Base-by-base conservation (phyloP, 345 rosid species). In the Sapria himalayana region DNA sequence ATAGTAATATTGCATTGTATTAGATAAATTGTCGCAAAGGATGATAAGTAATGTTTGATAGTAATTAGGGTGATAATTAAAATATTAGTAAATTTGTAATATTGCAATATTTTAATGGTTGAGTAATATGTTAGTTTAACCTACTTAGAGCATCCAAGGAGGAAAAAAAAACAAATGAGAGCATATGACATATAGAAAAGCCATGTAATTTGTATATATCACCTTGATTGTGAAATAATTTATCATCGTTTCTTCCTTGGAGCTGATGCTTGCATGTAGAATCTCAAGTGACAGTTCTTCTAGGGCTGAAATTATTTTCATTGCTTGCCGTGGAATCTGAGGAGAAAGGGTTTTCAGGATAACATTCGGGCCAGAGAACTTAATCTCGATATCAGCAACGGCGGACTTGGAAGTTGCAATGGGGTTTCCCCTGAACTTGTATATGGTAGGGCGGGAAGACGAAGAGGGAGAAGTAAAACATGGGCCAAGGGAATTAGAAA, bases 171-270 rank as follows among this genome's bases (percentile, higher is more conserved):
- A 15, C 19, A 16, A 20, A 19, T 3, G 14, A 20, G 35, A 13
- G 19, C 23, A 17, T 12, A 29, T 33, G 19, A 10, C 20, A 1
- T 11, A 38, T 29, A 15, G 6, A 7, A 15, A 39, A 32, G 16
- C 15, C 8, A 19, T 34, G 3, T 43, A 37, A 19, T 37, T 31
- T 8, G 16, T 16, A 10, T 19, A 15, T n/a, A 18, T 42, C 76
- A 91, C 99, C 96, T 91, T 84, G 68, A 91, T 80, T 33, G 93
- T 91, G 73, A 91, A 91, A 65, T 92, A 75, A 50, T 77, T 71
- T 48, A 73, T 73, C 66, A 78, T 64, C 52, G 70, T 66, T 42
- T 80, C 93, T 22, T 91, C 89, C 24, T 71, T 54, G 8, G 76
- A 61, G 52, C 37, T 72, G 54, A 91, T 60, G 63, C 47, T 70